Base-by-base conservation (phyloP, 495 filamentous ascomycete species). In the Daldinia childiae region DNA sequence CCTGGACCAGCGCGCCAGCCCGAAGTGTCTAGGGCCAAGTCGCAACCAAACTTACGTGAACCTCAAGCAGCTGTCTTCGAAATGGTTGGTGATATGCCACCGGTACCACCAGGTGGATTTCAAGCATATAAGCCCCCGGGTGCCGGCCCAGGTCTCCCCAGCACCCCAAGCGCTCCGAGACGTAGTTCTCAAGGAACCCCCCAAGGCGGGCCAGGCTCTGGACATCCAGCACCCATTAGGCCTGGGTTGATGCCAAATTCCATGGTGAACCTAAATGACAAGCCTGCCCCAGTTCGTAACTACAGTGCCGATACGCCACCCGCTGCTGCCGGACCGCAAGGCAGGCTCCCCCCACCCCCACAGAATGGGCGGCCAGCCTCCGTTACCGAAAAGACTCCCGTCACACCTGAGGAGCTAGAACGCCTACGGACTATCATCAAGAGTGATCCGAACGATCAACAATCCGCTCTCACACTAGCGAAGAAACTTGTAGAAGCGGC, bases 401-500 rank as follows among this genome's bases (percentile, higher is more conserved):
- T 98, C 30, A 97, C 95, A 0, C 79, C 82, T 6, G 85, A 90
- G 17, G 95, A 97, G 78, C 82, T 99, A 0, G 90, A 95, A 64
- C 83, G 83, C 14, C 82, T 98, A 5, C 90, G 91, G 38, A 85
- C 86, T 58, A 80, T 82, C n/a, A 87, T 88, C 27, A 89, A 88
- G 72, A 83, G 81, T 21, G 91, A 92, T 63, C 90, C 94, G 3
- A 82, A 84, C 7, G 93, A 98, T 63, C 86, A 89, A 36, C 85
- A 85, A 59, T 84, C 88, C 19, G 90, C 91, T 41, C 85, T 99
- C 52, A 76, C 83, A 0, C 82, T 97, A 1, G 94, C 93, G 2
- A 93, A 95, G 82, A 94, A 92, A 73, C 80, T 97, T 17, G 90
- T 94, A 9, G 94, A 97, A 79, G 95, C 95, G 0, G 86, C 94